These are phyloP conservation scores for Sugiyamaella sp. DNA, from an alignment of 1,139 yeast species.

Conservation along the genomic window DNA sequence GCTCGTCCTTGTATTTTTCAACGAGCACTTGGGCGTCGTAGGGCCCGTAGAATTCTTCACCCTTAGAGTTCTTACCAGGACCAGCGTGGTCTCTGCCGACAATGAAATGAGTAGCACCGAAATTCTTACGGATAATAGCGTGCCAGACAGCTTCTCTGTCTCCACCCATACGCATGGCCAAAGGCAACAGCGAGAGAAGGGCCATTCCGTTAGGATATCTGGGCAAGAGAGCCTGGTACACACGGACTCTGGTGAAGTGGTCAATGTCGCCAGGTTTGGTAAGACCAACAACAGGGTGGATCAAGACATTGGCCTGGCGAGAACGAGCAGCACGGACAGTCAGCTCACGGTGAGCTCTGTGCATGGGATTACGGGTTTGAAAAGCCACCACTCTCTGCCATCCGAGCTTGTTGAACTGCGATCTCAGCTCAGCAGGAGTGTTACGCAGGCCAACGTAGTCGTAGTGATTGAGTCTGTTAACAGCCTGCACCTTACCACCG, in stretches of 20 bases:
- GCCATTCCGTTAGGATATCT: constrained; percentile 96
- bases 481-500: constrained; percentile 87
- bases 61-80: constrained; percentile 91
- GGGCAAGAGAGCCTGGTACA: constrained; percentile 86
- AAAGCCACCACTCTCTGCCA: constrained; percentile 95
- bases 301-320: constrained; percentile 74
- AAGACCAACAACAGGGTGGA: constrained; percentile 96
- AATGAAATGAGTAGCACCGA: constrained; percentile 95
- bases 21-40: constrained; percentile 94
- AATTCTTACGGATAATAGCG: constrained; percentile 93
- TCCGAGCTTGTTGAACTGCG: constrained; percentile 75
- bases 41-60: constrained; percentile 95
- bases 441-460: constrained; percentile 86
- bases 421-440: constrained; percentile 87
- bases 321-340: constrained; percentile 93
- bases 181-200: constrained; percentile 79
- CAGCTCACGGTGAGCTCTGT: constrained; percentile 94
- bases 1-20: constrained; percentile 71
- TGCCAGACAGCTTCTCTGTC: constrained; percentile 99
- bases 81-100: constrained; percentile 99
- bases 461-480: constrained; percentile 82
- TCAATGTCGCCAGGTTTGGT: constrained; percentile 98
- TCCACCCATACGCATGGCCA: constrained; percentile 99
- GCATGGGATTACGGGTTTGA: constrained; percentile 99
- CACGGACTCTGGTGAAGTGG: constrained; percentile 96